Base-by-base conservation (phyloP, 2,329 filamentous ascomycete genomes). In the Emergomyces africanus region DNA sequence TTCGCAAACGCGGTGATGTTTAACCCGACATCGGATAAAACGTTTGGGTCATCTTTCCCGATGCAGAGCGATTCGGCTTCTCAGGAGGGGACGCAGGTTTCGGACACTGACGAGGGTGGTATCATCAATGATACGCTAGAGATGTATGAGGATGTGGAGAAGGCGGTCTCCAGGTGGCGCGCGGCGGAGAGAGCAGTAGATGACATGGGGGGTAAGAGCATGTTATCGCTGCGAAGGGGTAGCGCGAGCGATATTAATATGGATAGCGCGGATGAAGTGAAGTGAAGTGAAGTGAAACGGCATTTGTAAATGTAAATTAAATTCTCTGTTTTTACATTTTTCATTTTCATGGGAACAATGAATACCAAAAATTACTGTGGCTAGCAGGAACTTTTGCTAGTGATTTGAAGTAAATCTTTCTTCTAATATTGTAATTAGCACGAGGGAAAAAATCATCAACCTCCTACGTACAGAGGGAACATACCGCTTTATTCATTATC, bases 1-100 rank as follows among this genome's bases (percentile, higher is more conserved):
- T 96, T 97, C 71, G 90, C 90, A 65, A 97, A 97, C 68, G 92
- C 94, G 20, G 88, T 96, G 73, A 97, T 99, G 94, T 99, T 96
- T 78, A 97, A 97, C 66, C 85, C 88, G 0, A 89, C 95, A 62
- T 85, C 87, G 0, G 79, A 88, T 64, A 82, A 86, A 30, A 87
- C 87, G 0, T 83, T 87, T 10, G 86, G 86, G 0, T 77, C 80
- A 1, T 76, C 79, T 0, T 88, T 90, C 63, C 72, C 65, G 55
- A 73, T 70, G 78, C 78, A 61, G 71, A 78, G 64, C 69, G 80
- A 65, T 70, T 77, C 57, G 69, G 54, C 30, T 54, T 62, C 54
- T 60, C 62, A 58, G 61, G 67, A 65, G 59, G 71, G 66, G 33
- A 44, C 78, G 1, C 75, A 83, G 42, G 79, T 83, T 9, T 88